phyloP scores from a whole-genome alignment of 345 rosid species.

The Excoecaria agallocha region DNA sequence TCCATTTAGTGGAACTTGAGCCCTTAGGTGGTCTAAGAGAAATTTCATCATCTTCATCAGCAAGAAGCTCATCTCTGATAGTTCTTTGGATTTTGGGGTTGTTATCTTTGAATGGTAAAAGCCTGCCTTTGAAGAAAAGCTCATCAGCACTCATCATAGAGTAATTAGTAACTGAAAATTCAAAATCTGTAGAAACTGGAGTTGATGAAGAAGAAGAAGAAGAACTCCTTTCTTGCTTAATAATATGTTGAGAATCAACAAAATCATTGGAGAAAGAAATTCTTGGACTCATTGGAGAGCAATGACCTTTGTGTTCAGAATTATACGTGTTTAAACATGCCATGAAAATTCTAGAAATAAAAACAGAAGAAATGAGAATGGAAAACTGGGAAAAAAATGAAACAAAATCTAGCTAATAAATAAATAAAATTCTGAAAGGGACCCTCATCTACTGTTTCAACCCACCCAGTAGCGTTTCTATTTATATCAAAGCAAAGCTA shows the following conservation, averaged over 20 bases:
- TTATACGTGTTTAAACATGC: conserved; percentile 83
- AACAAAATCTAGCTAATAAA: conserved; percentile 15
- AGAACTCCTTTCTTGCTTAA: conserved; percentile 40
- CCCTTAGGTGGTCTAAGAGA: conserved; percentile 59
- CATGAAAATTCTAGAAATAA: conserved; percentile 43
- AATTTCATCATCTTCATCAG: conserved; percentile 36
- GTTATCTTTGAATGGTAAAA: conserved; percentile 68
- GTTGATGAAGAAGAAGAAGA: conserved; percentile 15
- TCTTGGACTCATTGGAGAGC: conserved; percentile 69
- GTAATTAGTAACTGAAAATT: conserved; percentile 72
- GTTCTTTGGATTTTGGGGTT: conserved; percentile 51
- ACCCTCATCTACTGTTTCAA: conserved; percentile 43
- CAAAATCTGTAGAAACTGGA: conserved; percentile 67
- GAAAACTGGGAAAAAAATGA: conserved; percentile 14
- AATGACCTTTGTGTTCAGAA: conserved; percentile 51
- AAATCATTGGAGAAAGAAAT: conserved; percentile 90
- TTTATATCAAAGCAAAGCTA: conserved; percentile 36
- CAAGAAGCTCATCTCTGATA: conserved; percentile 83
- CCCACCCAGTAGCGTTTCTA: conserved; percentile 44
- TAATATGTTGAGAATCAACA: conserved; percentile 52
- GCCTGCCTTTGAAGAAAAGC: conserved; percentile 86
- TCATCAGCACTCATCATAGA: conserved; percentile 98
- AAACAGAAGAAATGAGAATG: neutral
- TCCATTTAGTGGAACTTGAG: conserved; percentile 58
- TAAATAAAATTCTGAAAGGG: conserved; percentile 29